Evolutionary conservation across 306 rosid species (phyloP), one percentile per base, ranked within the genome.

Genomic region (Lathyrus tuberosus): DNA sequence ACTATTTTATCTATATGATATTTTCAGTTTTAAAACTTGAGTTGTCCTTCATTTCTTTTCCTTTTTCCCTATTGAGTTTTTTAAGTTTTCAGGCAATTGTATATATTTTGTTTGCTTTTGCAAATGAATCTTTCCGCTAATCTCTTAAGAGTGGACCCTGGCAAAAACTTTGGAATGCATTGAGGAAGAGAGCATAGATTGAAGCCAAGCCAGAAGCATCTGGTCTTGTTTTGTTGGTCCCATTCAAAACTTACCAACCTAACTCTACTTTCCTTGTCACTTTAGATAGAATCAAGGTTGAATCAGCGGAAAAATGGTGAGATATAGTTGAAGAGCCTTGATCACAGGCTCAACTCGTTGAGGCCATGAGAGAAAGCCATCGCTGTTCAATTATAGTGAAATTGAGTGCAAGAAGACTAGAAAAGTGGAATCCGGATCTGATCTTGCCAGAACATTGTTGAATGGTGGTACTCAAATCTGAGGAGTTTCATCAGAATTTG

Each of bases 21-120:
- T 9, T 52, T 68, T 30, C 63, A 35, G 5, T 37, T 68, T 33
- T 33, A 13, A 20, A 68, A 52, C 63, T 37, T 68, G 35, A 18
- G 13, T 31, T 10, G 0, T 22, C 51, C 51, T 44, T 31, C 37
- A 31, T 31, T 33, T 33, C 8, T 33, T 33, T 33, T 33, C 38
- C 38, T 33, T 33, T 6, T 33, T 33, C 38, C 38, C 38, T 1
- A 33, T 6, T 33, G 38, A 33, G 38, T 33, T 33, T 33, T 33
- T 5, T 33, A 33, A 33, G 38, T 33, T 31, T 31, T 6, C 38
- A 33, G 8, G 38, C 38, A 33, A 33, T 33, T 33, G 38, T 33
- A 33, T 33, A 33, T 6, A 33, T 33, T 33, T 33, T 33, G 8
- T 6, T 6, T 33, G 38, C 0, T 12, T 41, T 41, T 41, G 46